A percentile compares a stretch with the other conserved stretches of the same genome.
Evolutionary conservation across 1,284 basidiomycete species (phyloP).

Genomic region (Puccinia coronata): DNA sequence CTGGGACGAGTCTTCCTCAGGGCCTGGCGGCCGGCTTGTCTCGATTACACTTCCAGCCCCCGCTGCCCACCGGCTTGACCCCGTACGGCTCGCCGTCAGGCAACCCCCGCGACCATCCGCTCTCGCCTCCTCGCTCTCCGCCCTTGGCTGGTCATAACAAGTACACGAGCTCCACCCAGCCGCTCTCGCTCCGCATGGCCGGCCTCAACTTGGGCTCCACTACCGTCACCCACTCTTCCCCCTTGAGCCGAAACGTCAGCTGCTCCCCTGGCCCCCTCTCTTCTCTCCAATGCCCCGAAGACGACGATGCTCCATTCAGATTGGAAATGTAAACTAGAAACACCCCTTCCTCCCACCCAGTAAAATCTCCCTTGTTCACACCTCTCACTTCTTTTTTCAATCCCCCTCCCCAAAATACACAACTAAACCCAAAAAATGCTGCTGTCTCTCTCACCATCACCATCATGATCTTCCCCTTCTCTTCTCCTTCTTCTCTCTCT

Average conservation of each 20-base stretch:
- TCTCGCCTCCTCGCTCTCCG: constrained; percentile 32
- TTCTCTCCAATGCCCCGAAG: constrained; percentile 5
- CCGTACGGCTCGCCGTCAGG: constrained; percentile 38
- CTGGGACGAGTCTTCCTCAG: constrained; percentile 81
- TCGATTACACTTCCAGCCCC: constrained; percentile 68
- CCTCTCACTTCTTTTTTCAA: no score
- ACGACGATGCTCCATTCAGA: constrained; percentile 45
- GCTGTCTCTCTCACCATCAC: no score
- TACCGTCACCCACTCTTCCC: constrained; percentile 23
- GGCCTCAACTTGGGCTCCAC: constrained; percentile 29
- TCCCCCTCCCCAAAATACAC: no score
- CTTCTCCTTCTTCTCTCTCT: no score
- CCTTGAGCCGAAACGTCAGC: constrained; percentile 43
- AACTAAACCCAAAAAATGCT: no score
- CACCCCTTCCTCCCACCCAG: background rate
- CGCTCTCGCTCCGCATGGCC: constrained; percentile 38
- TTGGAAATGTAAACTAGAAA: constrained; percentile 33
- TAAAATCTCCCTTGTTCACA: no score
- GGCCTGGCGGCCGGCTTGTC: constrained; percentile 82
- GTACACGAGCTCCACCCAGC: background rate
- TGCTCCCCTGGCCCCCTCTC: constrained; percentile 2
- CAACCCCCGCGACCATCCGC: constrained; percentile 5
- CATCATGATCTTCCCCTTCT: no score
- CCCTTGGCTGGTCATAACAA: background rate
- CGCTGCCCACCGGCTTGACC: constrained; percentile 59